A percentile compares a stretch with the other conserved stretches of the same genome.
phyloP scores from a whole-genome alignment of 2,329 filamentous ascomycete genomes.

The Cercospora sojina region DNA sequence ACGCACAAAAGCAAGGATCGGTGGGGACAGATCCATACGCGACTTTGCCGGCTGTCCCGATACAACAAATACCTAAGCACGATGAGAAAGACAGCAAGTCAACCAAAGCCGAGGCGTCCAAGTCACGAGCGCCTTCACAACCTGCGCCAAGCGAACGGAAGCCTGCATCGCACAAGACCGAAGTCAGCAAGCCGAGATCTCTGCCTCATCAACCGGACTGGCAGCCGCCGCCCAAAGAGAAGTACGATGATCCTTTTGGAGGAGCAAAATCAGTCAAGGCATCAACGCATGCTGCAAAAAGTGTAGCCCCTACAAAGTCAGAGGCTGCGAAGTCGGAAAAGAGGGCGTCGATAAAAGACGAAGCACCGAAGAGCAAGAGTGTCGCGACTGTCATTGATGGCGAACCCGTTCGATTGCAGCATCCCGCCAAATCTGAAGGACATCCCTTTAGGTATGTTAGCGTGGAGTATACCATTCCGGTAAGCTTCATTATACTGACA shows the following conservation, averaged over 20 bases:
- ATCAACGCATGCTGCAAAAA: not conserved
- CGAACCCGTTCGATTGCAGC: constrained; percentile 1
- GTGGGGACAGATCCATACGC: constrained; percentile 10
- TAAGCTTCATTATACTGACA: not conserved
- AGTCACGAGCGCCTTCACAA: constrained; percentile 11
- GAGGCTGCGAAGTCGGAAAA: not conserved
- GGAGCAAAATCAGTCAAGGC: constrained; percentile 6
- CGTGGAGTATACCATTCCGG: not conserved
- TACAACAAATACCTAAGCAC: not conserved
- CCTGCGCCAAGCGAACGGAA: constrained; percentile 1
- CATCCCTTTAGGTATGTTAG: constrained; percentile 3
- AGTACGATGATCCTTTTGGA: not conserved
- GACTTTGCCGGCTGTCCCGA: not conserved
- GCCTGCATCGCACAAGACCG: constrained; percentile 7
- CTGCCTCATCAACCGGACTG: constrained; percentile 10
- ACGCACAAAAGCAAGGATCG: not conserved
- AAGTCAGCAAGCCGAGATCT: not conserved
- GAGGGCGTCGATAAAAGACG: not conserved
- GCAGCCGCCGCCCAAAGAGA: constrained; percentile 6
- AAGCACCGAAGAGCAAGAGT: constrained; percentile 8
- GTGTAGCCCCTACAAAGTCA: not conserved
- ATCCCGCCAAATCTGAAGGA: constrained; percentile 7
- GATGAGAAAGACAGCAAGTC: constrained; percentile 11
- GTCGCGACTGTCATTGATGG: constrained; percentile 4
- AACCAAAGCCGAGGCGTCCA: constrained; percentile 6